Evolutionary conservation across 2,329 filamentous ascomycete genomes (phyloP).

Genomic region (Fusarium proliferatum): DNA sequence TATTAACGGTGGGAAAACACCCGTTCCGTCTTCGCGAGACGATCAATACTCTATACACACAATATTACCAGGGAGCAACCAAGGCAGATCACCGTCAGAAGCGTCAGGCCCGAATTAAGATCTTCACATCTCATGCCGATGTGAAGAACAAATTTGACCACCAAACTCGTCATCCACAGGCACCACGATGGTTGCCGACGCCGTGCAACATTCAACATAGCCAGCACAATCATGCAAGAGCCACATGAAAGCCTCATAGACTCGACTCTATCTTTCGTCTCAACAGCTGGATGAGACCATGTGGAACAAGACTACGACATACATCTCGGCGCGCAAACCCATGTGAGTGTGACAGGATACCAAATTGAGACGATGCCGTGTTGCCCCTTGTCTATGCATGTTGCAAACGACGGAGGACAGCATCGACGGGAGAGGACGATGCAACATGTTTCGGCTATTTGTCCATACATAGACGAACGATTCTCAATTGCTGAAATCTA

Average conservation of each 20-base stretch:
- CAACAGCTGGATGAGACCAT: neutral
- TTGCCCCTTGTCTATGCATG: conserved; percentile 18
- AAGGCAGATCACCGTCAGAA: neutral
- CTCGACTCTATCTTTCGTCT: conserved; percentile 1
- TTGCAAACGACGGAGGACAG: conserved; percentile 26
- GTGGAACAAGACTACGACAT: conserved; percentile 8
- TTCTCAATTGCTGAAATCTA: conserved; percentile 20
- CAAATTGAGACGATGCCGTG: conserved; percentile 26
- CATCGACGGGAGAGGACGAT: conserved; percentile 27
- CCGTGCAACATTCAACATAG: conserved; percentile 16
- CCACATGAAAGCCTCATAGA: conserved; percentile 5
- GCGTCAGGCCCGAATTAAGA: conserved; percentile 19
- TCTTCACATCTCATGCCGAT: conserved; percentile 26
- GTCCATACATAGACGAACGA: conserved; percentile 32
- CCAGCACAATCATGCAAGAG: neutral
- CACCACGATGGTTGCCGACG: conserved; percentile 14
- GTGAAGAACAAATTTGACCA: conserved; percentile 25
- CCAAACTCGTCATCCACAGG: neutral
- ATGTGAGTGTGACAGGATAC: conserved; percentile 20
- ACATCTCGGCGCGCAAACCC: conserved; percentile 22
- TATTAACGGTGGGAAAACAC: neutral
- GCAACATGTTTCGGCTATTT: conserved; percentile 39
- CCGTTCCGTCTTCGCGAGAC: neutral
- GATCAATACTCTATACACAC: neutral
- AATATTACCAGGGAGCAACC: neutral